Evolutionary conservation across 78 protist genomes (phyloP).

Genomic region (Dictyostelium capitatum): DNA sequence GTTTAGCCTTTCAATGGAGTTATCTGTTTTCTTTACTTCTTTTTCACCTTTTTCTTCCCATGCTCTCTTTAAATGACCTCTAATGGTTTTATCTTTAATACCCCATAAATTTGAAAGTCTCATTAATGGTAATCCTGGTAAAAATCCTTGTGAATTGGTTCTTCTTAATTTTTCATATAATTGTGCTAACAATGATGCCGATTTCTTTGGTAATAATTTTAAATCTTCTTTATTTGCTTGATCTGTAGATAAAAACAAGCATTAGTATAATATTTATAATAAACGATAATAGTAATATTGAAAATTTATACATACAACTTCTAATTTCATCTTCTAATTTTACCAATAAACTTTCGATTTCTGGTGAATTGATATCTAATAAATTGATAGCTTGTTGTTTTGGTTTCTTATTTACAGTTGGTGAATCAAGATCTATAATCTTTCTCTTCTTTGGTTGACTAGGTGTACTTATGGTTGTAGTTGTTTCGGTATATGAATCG

Average conservation of each 20-base stretch:
- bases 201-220: constrained; percentile 31
- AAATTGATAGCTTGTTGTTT: not conserved
- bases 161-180: constrained; percentile 17
- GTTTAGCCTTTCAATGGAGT: constrained; percentile 10
- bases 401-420: not conserved
- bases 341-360: constrained; percentile 11
- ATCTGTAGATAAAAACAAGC: not conserved
- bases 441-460: not conserved
- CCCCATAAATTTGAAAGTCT: constrained; percentile 44
- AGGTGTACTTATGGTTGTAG: not conserved
- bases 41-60: constrained; percentile 58
- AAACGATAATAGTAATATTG: not conserved
- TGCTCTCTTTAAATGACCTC: constrained; percentile 52
- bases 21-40: not conserved
- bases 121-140: constrained; percentile 15
- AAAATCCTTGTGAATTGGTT: constrained; percentile 33
- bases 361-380: constrained; percentile 10
- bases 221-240: not conserved
- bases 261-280: not conserved
- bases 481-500: not conserved
- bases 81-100: constrained; percentile 63
- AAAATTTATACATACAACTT: not conserved
- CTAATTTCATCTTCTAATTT: constrained; percentile 16
- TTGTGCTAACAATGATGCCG: constrained; percentile 35
- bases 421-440: not conserved